phyloP scores from a whole-genome alignment of 495 filamentous ascomycete genomes.

The Lichina pygmaea region DNA sequence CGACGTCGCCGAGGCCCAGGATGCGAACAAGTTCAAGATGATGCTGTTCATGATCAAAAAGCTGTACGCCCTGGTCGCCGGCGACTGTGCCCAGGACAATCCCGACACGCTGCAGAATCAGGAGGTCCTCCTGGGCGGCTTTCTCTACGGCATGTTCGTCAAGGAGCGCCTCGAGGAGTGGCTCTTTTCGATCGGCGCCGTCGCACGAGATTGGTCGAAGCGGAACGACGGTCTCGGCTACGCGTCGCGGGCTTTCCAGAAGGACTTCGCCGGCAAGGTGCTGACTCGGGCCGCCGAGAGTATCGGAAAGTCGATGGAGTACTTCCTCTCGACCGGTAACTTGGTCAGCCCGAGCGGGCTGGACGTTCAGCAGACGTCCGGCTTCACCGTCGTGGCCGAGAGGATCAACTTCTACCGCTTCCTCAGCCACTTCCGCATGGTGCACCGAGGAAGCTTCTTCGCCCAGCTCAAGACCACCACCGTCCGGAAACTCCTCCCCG shows the following conservation, averaged over 20 bases:
- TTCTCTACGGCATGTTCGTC: conserved; percentile 79
- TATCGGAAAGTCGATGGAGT: conserved; percentile 60
- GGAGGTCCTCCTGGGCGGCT: conserved; percentile 76
- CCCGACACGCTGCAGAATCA: conserved; percentile 89
- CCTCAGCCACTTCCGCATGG: conserved; percentile 97
- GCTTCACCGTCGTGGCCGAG: conserved; percentile 88
- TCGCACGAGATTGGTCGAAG: conserved; percentile 42
- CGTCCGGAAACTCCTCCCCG: conserved; percentile 78
- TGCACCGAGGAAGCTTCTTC: conserved; percentile 96
- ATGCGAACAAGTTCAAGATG: conserved; percentile 82
- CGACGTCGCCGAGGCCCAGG: conserved; percentile 52
- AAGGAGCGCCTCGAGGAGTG: conserved; percentile 87
- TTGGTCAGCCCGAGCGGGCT: conserved; percentile 70
- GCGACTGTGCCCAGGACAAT: conserved; percentile 80
- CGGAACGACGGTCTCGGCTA: conserved; percentile 17
- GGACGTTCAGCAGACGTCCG: conserved; percentile 79
- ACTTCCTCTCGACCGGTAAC: conserved; percentile 92
- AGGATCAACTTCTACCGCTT: conserved; percentile 99
- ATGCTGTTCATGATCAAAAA: conserved; percentile 91
- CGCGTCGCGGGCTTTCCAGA: conserved; percentile 30
- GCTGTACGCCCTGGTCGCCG: conserved; percentile 72
- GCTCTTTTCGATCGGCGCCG: conserved; percentile 31
- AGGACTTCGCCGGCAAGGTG: conserved; percentile 52
- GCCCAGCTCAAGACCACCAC: conserved; percentile 92
- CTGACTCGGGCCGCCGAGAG: conserved; percentile 66